These are phyloP conservation scores for Coemansia sp. DNA, from an alignment of 371 early-diverging fungal species.

Conservation along the genomic window DNA sequence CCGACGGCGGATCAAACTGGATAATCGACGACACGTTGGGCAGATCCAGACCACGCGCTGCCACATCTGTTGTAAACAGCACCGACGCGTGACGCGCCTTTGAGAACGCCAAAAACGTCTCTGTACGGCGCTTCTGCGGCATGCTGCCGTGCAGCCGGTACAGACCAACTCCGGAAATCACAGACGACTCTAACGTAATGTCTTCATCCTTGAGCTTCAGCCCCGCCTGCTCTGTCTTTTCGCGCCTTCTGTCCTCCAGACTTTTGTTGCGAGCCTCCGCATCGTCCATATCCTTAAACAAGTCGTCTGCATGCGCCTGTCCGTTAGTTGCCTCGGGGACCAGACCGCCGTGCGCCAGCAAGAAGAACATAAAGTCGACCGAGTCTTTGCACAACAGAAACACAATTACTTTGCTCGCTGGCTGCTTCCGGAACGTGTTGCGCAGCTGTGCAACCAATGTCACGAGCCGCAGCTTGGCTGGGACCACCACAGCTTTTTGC, in stretches of 20 bases:
- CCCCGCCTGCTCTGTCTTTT: conserved; percentile 9
- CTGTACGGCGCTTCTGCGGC: conserved; percentile 72
- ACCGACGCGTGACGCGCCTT: conserved; percentile 58
- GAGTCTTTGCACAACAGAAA: conserved; percentile 90
- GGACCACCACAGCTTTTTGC: conserved; percentile 77
- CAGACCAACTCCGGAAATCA: conserved; percentile 53
- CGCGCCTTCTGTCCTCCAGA: conserved; percentile 2
- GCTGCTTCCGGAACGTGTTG: conserved; percentile 47
- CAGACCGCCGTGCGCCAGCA: conserved; percentile 59
- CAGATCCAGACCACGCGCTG: conserved; percentile 97
- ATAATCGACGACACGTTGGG: conserved; percentile 89
- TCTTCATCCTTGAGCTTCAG: conserved; percentile 37
- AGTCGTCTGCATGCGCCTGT: conserved; percentile 48
- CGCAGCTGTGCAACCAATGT: conserved; percentile 73
- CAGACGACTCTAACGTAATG: conserved; percentile 35
- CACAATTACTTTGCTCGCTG: conserved; percentile 68
- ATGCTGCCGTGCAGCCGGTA: conserved; percentile 90
- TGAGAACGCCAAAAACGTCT: conserved; percentile 72
- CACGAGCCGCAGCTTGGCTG: conserved; percentile 90
- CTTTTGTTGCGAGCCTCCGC: conserved; percentile 20
- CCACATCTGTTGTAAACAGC: conserved; percentile 96
- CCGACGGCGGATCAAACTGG: conserved; percentile 97
- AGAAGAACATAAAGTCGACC: conserved; percentile 86
- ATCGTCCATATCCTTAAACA: conserved; percentile 42
- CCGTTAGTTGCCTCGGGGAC: conserved; percentile 46